Evolutionary conservation across 768 basidiomycete genomes (phyloP), one percentile per base, ranked within the genome.

Genomic region (Leccinum olivaceopallidum): DNA sequence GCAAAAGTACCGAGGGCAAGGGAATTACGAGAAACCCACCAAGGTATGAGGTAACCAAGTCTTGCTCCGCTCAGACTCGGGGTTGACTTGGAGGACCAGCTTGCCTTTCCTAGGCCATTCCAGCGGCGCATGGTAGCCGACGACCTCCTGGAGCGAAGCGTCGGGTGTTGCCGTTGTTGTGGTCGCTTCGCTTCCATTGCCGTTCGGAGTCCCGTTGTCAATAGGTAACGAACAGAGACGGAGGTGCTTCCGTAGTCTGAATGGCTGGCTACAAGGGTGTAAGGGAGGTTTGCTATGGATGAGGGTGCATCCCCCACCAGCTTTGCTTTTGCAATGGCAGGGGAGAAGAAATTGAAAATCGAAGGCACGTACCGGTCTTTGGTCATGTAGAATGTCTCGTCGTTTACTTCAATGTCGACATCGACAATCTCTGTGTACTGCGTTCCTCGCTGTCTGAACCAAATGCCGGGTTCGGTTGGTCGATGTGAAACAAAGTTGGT

Each of bases 41-140:
- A 84, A 58, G 36, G 76, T 56, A 30, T 73, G 56, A 24, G 83
- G 81, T n/a, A 83, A 61, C 77, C 79, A 81, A 3, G 73, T 77
- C 60, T 71, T 75, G 44, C 72, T 75, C 22, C 68, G 63, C 7
- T 63, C 60, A 8, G 67, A 67, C 2, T 66, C 72, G 5, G 75
- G 75, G 64, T 85, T 85, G 55, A 83, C 71, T 59, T 78, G 74
- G 32, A 85, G 67, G 44, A 82, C 72, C 22, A 85, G 65, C 28
- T 74, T 73, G 42, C 83, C 83, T 52, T 74, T 72, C 37, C 65
- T 58, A 50, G 83, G 83, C 83, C 83, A 85, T 47, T 60, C 59
- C 39, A 24, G 24, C 20, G 56, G 53, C 30, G 58, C 70, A 42
- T 60, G 63, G 54, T n/a, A 70, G 49, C 56, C 64, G 36, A 66